Evolutionary conservation across 148 eudicot species (phyloP), one percentile per base, ranked within the genome.

Genomic region (Heliosperma pusillum): DNA sequence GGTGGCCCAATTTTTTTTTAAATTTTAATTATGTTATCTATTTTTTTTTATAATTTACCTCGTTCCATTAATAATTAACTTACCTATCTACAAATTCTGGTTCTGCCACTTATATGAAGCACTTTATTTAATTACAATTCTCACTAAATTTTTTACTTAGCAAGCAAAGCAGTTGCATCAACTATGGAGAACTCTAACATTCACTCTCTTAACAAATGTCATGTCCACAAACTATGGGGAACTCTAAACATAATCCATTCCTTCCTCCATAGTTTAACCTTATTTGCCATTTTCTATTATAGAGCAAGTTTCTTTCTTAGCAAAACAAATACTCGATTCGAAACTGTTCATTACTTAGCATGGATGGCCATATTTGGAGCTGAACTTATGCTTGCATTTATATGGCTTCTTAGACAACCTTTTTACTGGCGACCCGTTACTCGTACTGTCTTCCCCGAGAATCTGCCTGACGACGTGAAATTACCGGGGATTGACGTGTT

Each of bases 401-500:
- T 82, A 10, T 85, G 89, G 86, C 10, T 77, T 29, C 79, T 86
- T 44, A 58, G 59, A 26, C 83, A 79, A 65, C 77, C 89, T 60
- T 72, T 68, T 6, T 66, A 61, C 11, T 88, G 87, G 91, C 44
- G 84, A 22, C 86, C 85, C 2, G 78, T 86, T 2, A 71, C 80
- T 53, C 78, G 91, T 20, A 65, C 78, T 0, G 86, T 64, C 61
- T 77, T 70, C 77, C 71, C 82, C 0, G 91, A 88, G 62, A 82
- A 69, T 9, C 76, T 88, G 0, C 84, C 91, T 12, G 26, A 36
- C 7, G 87, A 86, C 9, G 52, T 76, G 6, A 24, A 74, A 3
- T 73, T 88, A 25, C 89, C 91, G 1, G 82, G 79, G 19, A 36
- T 88, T 3, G 89, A 88, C 11, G 89, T 88, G 57, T 86, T 88